A percentile compares a stretch with the other conserved stretches of the same genome.
phyloP scores from a whole-genome alignment of 768 basidiomycete genomes.

The Russula sp. region DNA sequence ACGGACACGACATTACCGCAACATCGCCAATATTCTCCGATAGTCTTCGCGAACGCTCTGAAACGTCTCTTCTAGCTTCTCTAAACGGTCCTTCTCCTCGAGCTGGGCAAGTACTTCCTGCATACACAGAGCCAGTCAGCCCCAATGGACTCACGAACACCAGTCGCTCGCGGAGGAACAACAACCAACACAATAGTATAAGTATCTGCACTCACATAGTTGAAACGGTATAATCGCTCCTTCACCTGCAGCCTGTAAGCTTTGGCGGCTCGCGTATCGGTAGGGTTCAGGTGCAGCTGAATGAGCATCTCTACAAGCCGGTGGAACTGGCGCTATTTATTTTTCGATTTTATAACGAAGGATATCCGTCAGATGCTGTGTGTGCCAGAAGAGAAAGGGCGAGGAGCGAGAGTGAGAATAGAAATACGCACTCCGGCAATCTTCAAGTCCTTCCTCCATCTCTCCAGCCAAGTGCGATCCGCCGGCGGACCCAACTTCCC shows the following conservation, averaged over 20 bases:
- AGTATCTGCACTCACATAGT: slow-evolving; percentile 63
- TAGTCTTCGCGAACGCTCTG: slow-evolving; percentile 85
- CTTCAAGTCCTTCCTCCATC: slow-evolving; percentile 79
- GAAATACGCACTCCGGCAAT: slow-evolving; percentile 66
- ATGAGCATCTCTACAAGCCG: slow-evolving; percentile 91
- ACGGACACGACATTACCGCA: slow-evolving; percentile 33
- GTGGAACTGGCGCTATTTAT: slow-evolving; percentile 82
- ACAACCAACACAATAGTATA: background rate
- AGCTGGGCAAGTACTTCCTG: slow-evolving; percentile 88
- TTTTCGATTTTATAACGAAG: background rate
- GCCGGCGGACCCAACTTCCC: slow-evolving; percentile 77
- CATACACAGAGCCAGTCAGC: slow-evolving; percentile 5
- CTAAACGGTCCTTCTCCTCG: slow-evolving; percentile 80
- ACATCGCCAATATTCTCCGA: slow-evolving; percentile 63
- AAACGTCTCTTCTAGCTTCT: slow-evolving; percentile 92
- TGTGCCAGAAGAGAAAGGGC: background rate
- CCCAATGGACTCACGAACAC: background rate
- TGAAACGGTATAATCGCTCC: slow-evolving; percentile 91
- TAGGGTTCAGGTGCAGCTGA: slow-evolving; percentile 62
- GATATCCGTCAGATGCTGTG: background rate
- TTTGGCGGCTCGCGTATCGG: slow-evolving; percentile 51
- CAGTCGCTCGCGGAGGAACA: background rate
- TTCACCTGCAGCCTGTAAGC: slow-evolving; percentile 90
- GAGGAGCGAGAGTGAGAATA: background rate
- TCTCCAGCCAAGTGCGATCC: slow-evolving; percentile 73